These are phyloP conservation scores for Oryza rufipogon DNA, from an alignment of 176 grass and related monocot species.

Conservation along the genomic window DNA sequence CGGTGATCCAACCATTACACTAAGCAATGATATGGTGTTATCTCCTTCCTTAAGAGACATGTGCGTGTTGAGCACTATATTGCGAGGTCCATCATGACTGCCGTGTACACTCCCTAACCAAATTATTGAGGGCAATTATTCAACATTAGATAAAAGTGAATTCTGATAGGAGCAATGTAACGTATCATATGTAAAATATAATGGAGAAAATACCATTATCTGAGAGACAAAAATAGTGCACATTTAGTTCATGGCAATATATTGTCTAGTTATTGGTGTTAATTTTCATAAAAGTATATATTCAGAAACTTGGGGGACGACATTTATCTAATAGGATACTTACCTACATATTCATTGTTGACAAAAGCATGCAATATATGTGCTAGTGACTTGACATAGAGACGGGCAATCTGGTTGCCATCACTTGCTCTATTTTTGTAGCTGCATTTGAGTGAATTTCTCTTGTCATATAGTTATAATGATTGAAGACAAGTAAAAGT, in stretches of 20 bases:
- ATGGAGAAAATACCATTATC: neutral
- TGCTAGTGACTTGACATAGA: conserved; percentile 71
- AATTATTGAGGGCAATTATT: conserved; percentile 7
- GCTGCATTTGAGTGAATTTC: conserved; percentile 61
- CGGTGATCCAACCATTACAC: conserved; percentile 92
- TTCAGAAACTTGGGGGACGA: neutral
- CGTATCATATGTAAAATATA: neutral
- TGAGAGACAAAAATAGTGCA: conserved; percentile 17
- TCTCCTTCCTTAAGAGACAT: conserved; percentile 59
- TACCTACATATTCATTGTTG: conserved; percentile 67
- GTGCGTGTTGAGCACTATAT: conserved; percentile 46
- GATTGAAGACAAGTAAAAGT: neutral
- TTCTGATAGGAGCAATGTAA: neutral
- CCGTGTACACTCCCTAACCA: conserved; percentile 73
- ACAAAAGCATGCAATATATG: conserved; percentile 89
- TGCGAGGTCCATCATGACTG: conserved; percentile 42
- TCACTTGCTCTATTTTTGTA: conserved; percentile 52
- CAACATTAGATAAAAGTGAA: conserved; percentile 6
- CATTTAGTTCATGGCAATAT: neutral
- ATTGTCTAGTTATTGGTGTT: neutral
- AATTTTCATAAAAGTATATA: neutral
- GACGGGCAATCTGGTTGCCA: conserved; percentile 37
- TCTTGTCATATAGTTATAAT: conserved; percentile 21
- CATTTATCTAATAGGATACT: conserved; percentile 28
- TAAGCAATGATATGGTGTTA: conserved; percentile 84